Conservation (phyloP, 768 basidiomycete species). For the Amanita fuliginea region DNA sequence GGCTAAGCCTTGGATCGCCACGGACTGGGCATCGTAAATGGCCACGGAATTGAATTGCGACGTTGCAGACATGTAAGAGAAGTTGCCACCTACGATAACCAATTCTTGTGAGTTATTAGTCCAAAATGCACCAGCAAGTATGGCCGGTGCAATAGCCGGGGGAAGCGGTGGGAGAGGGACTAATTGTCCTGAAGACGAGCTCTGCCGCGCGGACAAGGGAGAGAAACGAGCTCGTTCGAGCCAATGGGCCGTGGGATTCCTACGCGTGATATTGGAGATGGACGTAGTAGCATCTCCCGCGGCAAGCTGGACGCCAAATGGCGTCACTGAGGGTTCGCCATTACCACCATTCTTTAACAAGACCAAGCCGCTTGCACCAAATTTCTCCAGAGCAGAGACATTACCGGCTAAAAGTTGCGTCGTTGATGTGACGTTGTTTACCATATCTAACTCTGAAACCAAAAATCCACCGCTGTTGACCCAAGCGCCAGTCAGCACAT, state of each 20-base stretch:
- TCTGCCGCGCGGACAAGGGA: constrained; percentile 41
- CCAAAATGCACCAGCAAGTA: constrained; percentile 86
- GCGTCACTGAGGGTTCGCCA: constrained; percentile 43
- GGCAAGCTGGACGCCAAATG: constrained; percentile 47
- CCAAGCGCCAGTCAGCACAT: constrained; percentile 52
- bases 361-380: constrained; percentile 73
- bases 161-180: constrained; percentile 44
- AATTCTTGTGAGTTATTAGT: constrained; percentile 66
- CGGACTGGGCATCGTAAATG: constrained; percentile 52
- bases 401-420: constrained; percentile 64
- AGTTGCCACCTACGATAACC: constrained; percentile 85
- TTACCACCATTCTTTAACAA: constrained; percentile 57
- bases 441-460: constrained; percentile 56
- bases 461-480: constrained; percentile 66
- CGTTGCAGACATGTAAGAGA: constrained; percentile 42
- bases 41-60: constrained; percentile 41
- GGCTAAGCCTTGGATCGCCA: constrained; percentile 38
- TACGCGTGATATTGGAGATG: constrained; percentile 20
- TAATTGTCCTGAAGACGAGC: constrained; percentile 20
- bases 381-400: constrained; percentile 40
- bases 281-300: constrained; percentile 17
- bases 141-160: constrained; percentile 60
- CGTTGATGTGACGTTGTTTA: constrained; percentile 53
- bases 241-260: constrained; percentile 13
- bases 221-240: constrained; percentile 15